Conservation (phyloP, 345 rosid species). For the Rhodamnia rubescens region DNA sequence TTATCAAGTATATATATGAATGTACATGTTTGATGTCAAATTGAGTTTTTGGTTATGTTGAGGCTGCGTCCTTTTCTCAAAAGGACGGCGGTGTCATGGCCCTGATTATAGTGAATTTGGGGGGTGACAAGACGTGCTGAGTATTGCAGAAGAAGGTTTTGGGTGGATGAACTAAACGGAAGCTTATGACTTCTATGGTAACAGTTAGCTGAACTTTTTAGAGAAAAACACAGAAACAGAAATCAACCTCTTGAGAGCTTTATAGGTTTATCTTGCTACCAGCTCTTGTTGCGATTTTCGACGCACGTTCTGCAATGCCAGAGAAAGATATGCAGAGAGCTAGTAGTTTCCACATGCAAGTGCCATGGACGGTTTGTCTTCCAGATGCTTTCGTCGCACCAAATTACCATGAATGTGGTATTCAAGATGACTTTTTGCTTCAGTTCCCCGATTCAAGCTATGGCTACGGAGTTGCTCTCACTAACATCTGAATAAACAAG, state of each 20-base stretch:
- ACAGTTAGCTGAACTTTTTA: not conserved
- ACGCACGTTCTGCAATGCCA: not conserved
- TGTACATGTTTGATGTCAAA: no score
- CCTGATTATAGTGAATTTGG: no score
- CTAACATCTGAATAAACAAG: slow-evolving; percentile 26
- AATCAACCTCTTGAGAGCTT: not conserved
- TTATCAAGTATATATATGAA: no score
- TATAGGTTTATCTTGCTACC: not conserved
- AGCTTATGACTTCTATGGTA: not conserved
- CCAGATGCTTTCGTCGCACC: not conserved
- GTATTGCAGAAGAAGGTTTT: not conserved
- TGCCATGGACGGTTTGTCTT: not conserved
- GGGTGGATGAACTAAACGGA: not conserved
- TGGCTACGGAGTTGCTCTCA: slow-evolving; percentile 15
- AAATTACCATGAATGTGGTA: not conserved
- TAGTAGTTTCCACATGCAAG: not conserved
- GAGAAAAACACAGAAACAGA: not conserved
- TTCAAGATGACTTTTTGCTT: not conserved
- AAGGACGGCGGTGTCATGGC: no score
- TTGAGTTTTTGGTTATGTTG: no score
- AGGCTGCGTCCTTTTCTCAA: no score
- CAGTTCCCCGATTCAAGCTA: not conserved
- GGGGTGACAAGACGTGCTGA: no score
- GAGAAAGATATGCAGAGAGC: not conserved
- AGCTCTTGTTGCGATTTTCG: not conserved